Evolutionary conservation across 495 filamentous ascomycete species (phyloP).

Genomic region (Aspergillus coremiiformis): DNA sequence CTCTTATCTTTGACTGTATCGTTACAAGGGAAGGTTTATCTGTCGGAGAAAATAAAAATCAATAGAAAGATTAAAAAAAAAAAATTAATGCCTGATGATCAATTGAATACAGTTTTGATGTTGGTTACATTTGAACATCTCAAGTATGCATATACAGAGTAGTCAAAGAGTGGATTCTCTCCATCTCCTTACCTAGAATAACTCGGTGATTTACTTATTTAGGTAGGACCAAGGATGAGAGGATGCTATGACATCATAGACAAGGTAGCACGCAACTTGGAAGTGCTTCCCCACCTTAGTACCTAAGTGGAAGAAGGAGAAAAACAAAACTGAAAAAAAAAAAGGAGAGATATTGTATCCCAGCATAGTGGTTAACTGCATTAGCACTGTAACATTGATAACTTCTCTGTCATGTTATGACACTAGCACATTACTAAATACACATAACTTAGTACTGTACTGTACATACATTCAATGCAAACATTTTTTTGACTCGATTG

Average conservation of each 20-base stretch:
- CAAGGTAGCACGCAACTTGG: constrained; percentile 12
- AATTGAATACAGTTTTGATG: not conserved
- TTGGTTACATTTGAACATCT: not conserved
- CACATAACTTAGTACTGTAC: too few species aligned
- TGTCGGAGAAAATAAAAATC: too few species aligned
- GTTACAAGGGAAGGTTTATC: too few species aligned
- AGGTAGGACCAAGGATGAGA: not conserved
- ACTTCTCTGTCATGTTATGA: not conserved
- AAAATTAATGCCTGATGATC: not conserved
- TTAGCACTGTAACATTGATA: not conserved
- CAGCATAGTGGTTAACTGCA: constrained; percentile 5
- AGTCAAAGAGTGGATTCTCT: too few species aligned
- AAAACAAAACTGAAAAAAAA: not conserved
- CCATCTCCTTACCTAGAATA: too few species aligned
- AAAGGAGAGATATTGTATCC: constrained; percentile 1
- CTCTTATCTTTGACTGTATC: too few species aligned
- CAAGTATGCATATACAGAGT: not conserved
- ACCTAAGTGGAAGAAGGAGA: constrained; percentile 4
- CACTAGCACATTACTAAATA: not conserved
- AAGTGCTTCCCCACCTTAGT: constrained; percentile 1
- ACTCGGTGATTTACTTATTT: not conserved
- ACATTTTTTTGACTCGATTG: not conserved
- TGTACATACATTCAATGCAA: not conserved
- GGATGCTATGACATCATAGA: constrained; percentile 13
- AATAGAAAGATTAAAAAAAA: not conserved